Evolutionary conservation across 345 rosid species (phyloP).

Genomic region (Gossypium thurberi): DNA sequence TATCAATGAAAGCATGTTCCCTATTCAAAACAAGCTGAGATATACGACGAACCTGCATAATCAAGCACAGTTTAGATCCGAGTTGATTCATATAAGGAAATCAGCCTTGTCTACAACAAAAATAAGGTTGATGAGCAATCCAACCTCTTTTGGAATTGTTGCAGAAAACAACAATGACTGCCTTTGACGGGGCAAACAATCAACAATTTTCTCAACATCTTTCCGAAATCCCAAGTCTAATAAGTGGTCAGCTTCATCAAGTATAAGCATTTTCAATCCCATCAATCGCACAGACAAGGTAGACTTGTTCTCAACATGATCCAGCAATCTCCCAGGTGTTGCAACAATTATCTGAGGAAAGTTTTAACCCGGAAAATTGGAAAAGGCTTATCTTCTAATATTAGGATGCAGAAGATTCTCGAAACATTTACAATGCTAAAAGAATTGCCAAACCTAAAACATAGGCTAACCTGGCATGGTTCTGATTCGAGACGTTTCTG

Average conservation of each 20-base stretch:
- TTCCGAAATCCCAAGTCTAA: slow-evolving; percentile 92
- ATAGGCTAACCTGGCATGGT: slow-evolving; percentile 74
- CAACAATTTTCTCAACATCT: slow-evolving; percentile 84
- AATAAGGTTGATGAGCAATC: slow-evolving; percentile 1
- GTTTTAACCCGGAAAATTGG: slow-evolving; percentile 1
- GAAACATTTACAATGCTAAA: slow-evolving; percentile 3
- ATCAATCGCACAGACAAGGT: slow-evolving; percentile 70
- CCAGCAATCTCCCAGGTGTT: slow-evolving; percentile 92
- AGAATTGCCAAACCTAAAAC: slow-evolving; percentile 4
- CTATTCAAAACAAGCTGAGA: slow-evolving; percentile 87
- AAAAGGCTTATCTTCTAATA: not conserved
- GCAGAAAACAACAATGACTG: slow-evolving; percentile 88
- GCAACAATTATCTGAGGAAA: slow-evolving; percentile 74
- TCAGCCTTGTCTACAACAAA: not conserved
- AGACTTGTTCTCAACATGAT: slow-evolving; percentile 86
- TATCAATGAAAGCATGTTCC: slow-evolving; percentile 73
- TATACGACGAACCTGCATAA: slow-evolving; percentile 73
- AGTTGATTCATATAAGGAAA: slow-evolving; percentile 7
- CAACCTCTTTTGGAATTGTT: slow-evolving; percentile 91
- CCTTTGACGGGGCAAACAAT: slow-evolving; percentile 79
- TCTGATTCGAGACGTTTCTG: slow-evolving; percentile 73
- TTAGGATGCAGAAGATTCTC: not conserved
- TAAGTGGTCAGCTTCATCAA: slow-evolving; percentile 94
- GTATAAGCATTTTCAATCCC: slow-evolving; percentile 84
- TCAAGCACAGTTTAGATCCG: not conserved